Base-by-base conservation (phyloP, 208 protist genomes). In the Trypanosomatidae sp. region DNA sequence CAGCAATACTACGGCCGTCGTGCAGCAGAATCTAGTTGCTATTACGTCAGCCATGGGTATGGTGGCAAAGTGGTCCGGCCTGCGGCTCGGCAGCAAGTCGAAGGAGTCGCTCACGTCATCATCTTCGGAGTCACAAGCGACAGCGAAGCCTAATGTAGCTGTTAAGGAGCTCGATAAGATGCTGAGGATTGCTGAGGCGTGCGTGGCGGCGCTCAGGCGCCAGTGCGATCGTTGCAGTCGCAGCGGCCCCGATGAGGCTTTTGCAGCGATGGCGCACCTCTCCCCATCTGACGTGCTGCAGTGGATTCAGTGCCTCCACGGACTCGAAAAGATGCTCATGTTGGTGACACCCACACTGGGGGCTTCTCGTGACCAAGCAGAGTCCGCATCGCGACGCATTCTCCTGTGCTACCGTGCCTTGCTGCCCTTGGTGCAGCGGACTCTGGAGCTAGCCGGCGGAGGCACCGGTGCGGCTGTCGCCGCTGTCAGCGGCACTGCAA, bases 1-100 rank as follows among this genome's bases (percentile, higher is more conserved):
- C 0, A 62, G 47, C n/a, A 43, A 49, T 49, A 9, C 12, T 53
- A 25, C 56, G 7, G 58, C 50, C 12, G 70, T 33, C 3, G 55
- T 52, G 52, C 77, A 79, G 74, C 84, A 89, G 67, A 74, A 87
- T 28, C 71, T 85, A 0, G 79, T 68, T 2, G 85, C 84, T 15
- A 67, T 96, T 47, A 67, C 81, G 6, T 94, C 89, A 19, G 88
- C 90, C 9, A 89, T 94, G 69, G 64, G 28, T 39, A 86, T 96
- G 58, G 68, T 93, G 44, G 59, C 77, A 15, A 91, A 78, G 65
- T 78, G 79, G 74, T 46, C 74, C 6, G 30, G 0, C 50, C 67
- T 4, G 43, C 44, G 64, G 28, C 69, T 56, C 2, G 33, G 66
- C 46, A 30, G 66, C 30, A 56, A 13, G 33, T 22, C 49, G 33